A percentile compares a stretch with the other conserved stretches of the same genome.
Evolutionary conservation across 2,329 filamentous ascomycete species (phyloP).

Genomic region (Falciphora oryzae): DNA sequence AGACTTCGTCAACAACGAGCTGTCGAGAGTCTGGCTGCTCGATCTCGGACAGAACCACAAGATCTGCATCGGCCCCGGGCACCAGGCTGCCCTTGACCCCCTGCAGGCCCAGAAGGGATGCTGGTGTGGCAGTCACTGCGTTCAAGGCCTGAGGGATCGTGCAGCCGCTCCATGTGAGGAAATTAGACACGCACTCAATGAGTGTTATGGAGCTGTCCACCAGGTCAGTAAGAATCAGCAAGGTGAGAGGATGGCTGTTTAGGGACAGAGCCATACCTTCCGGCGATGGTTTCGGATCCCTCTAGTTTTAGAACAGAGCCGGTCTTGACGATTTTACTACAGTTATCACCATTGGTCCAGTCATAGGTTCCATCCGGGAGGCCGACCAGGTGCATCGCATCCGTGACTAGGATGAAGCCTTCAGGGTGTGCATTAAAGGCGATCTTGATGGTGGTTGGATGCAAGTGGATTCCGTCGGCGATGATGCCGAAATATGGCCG

Average conservation of each 20-base stretch:
- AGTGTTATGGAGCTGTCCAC: conserved; percentile 60
- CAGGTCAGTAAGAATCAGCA: conserved; percentile 6
- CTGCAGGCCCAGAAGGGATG: conserved; percentile 66
- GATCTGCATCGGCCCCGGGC: conserved; percentile 59
- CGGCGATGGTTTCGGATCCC: conserved; percentile 72
- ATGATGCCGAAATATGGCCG: conserved; percentile 86
- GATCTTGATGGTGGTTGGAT: conserved; percentile 83
- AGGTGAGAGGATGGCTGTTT: no score
- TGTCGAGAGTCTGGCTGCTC: conserved; percentile 28
- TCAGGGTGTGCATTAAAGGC: conserved; percentile 80
- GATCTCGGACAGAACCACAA: conserved; percentile 61
- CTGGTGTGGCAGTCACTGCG: conserved; percentile 71
- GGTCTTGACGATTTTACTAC: conserved; percentile 59
- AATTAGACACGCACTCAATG: conserved; percentile 79
- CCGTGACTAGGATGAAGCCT: conserved; percentile 84
- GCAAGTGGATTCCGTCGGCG: conserved; percentile 83
- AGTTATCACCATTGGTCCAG: conserved; percentile 69
- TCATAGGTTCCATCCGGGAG: conserved; percentile 78
- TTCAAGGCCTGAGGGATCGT: conserved; percentile 62
- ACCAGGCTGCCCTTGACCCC: conserved; percentile 60
- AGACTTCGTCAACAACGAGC: conserved; percentile 67
- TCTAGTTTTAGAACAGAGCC: conserved; percentile 70
- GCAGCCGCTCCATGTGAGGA: conserved; percentile 67
- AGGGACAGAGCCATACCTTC: conserved; percentile 45
- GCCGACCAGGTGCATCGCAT: conserved; percentile 84